Conservation (phyloP, 2,329 filamentous ascomycete species). For the Chlorencoelia australis region DNA sequence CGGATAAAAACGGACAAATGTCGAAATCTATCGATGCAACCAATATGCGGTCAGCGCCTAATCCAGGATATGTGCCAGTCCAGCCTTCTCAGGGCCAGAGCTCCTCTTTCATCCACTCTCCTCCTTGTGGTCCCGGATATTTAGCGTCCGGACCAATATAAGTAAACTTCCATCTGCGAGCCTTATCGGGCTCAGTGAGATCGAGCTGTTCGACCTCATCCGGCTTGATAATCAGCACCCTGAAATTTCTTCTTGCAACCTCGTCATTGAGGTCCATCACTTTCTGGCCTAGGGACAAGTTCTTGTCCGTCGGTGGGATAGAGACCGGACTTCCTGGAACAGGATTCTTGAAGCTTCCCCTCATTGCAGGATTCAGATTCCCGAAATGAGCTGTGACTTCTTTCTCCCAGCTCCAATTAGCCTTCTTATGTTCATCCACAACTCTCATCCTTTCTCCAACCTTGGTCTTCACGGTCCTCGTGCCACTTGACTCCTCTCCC, state of each 20-base stretch:
- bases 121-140: constrained; percentile 35
- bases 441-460: constrained; percentile 54
- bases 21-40: too few relatives aligned
- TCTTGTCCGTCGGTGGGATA: constrained; percentile 35
- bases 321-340: constrained; percentile 53
- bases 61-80: too few relatives aligned
- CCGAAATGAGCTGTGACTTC: constrained; percentile 86
- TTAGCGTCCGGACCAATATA: constrained; percentile 34
- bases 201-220: constrained; percentile 56
- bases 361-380: constrained; percentile 72
- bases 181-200: constrained; percentile 45
- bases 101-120: constrained; percentile 39
- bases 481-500: constrained; percentile 39
- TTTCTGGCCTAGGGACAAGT: constrained; percentile 45
- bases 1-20: too few relatives aligned
- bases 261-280: constrained; percentile 52
- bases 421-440: constrained; percentile 27
- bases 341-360: constrained; percentile 55
- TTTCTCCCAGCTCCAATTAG: constrained; percentile 57
- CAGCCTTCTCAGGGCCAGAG: constrained; percentile 22
- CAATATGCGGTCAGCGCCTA: too few relatives aligned
- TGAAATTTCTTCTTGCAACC: constrained; percentile 53
- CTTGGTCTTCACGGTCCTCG: constrained; percentile 47
- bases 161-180: constrained; percentile 48
- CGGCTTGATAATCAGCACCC: constrained; percentile 79